Base-by-base conservation (phyloP, 139 green algal species). In the Edaphochlamys debaryana region DNA sequence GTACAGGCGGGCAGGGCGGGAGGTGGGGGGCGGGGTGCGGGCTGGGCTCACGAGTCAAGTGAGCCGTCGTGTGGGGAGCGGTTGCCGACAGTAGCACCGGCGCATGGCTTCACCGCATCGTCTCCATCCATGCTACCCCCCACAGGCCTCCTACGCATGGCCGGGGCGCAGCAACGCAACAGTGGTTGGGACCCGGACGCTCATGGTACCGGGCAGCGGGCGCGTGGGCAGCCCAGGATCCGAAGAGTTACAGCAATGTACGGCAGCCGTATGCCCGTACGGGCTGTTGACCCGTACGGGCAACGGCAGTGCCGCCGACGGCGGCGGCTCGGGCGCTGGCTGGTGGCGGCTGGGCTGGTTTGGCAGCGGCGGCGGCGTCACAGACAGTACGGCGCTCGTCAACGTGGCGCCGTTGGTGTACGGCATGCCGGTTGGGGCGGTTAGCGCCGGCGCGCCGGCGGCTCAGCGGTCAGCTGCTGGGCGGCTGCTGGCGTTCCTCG, bases 331-430 rank as follows among this genome's bases (percentile, higher is more conserved):
- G n/a, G n/a, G 42, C 42, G 45, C 9, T 20, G 19, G 2, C 42
- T 29, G 13, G 27, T 42, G 27, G 40, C 40, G 9, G 7, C 45
- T 54, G 20, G 23, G 67, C 67, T 34, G 41, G 15, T 15, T 0
- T 7, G 30, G 22, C 52, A 56, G 52, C 54, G 72, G 54, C 54
- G 56, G 36, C 23, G 25, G 54, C n/a, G n/a, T n/a, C n/a, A n/a
- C n/a, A n/a, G n/a, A n/a, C n/a, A n/a, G n/a, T 29, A 32, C 38
- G 27, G 72, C 50, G 20, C 9, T 23, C 7, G 63, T 83, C 13
- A 83, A 83, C 63, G 37, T 74, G 2, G 77, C 77, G 64, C 77
- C 77, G 37, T 48, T 83, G 32, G 42, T 30, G 64, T 83, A 74
- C 48, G 77, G 77, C 45, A 32, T 25, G 58, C 42, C 42, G 19